These are phyloP conservation scores for Alisma plantagoaquatica DNA, from an alignment of 106 monocot species.

Conservation along the genomic window DNA sequence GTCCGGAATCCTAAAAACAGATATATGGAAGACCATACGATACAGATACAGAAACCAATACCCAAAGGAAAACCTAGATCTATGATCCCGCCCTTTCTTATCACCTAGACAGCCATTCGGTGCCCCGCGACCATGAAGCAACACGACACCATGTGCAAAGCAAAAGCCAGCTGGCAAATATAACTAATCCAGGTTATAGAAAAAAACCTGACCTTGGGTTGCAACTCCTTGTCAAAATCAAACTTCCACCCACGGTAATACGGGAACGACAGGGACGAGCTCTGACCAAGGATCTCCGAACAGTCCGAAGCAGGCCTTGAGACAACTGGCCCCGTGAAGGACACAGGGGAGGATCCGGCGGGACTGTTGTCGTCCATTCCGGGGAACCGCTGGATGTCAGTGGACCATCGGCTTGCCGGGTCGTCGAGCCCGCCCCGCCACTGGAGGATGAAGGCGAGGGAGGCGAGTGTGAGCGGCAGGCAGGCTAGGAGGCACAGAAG, in stretches of 20 bases:
- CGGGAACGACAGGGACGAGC: constrained; percentile 42
- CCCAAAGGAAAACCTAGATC: too few relatives aligned
- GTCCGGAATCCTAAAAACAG: too few relatives aligned
- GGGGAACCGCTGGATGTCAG: constrained; percentile 50
- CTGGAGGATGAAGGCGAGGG: constrained; percentile 84
- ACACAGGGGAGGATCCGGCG: not conserved
- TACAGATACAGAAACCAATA: too few relatives aligned
- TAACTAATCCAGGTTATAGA: too few relatives aligned
- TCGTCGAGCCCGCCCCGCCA: constrained; percentile 92
- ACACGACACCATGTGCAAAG: too few relatives aligned
- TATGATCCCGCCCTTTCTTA: too few relatives aligned
- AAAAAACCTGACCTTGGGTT: constrained; percentile 5
- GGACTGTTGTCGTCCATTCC: constrained; percentile 56
- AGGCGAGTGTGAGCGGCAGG: constrained; percentile 60
- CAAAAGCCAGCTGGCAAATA: too few relatives aligned
- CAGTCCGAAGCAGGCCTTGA: constrained; percentile 61
- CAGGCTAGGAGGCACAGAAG: constrained; percentile 63
- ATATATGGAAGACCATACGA: too few relatives aligned
- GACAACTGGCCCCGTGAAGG: not conserved
- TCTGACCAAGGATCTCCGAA: constrained; percentile 39
- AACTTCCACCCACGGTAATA: constrained; percentile 58
- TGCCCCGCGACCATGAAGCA: too few relatives aligned
- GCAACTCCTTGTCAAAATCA: constrained; percentile 31
- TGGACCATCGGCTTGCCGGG: constrained; percentile 52
- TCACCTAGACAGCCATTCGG: too few relatives aligned